Evolutionary conservation across 805 yeast genomes (phyloP).

Genomic region (Starmerella bombicola): DNA sequence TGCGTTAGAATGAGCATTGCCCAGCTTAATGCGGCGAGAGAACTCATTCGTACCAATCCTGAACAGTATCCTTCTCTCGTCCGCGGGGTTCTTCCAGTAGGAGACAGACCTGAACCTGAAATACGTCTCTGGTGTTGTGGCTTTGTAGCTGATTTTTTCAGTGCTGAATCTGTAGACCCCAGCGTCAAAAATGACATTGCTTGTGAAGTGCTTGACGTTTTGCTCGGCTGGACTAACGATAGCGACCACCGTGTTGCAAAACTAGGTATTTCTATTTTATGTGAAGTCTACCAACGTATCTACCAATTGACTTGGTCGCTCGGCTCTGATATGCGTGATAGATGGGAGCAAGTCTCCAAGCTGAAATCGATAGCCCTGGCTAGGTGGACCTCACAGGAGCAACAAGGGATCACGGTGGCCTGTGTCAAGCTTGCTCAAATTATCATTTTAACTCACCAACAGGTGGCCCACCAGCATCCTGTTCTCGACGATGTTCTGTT

Average conservation of each 20-base stretch:
- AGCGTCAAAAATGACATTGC: constrained; percentile 23
- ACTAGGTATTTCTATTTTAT: constrained; percentile 32
- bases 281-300: constrained; percentile 37
- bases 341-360: constrained; percentile 45
- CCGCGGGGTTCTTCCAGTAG: constrained; percentile 29
- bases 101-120: constrained; percentile 26
- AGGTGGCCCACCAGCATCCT: constrained; percentile 34
- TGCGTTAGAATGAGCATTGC: constrained; percentile 22
- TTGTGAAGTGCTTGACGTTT: constrained; percentile 24
- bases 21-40: constrained; percentile 30
- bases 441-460: constrained; percentile 35
- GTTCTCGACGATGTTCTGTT: constrained; percentile 45
- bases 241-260: constrained; percentile 25
- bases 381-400: constrained; percentile 38
- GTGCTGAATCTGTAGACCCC: constrained; percentile 22
- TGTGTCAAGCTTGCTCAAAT: constrained; percentile 60
- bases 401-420: constrained; percentile 46
- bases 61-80: constrained; percentile 30
- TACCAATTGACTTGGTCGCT: constrained; percentile 27
- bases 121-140: constrained; percentile 30
- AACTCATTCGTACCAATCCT: constrained; percentile 28
- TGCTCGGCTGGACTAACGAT: constrained; percentile 24
- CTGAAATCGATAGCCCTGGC: constrained; percentile 49
- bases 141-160: constrained; percentile 31
- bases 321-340: constrained; percentile 31